A percentile compares a stretch with the other conserved stretches of the same genome.
phyloP scores from a whole-genome alignment of 164 flowering plant species.

The Piper longum region DNA sequence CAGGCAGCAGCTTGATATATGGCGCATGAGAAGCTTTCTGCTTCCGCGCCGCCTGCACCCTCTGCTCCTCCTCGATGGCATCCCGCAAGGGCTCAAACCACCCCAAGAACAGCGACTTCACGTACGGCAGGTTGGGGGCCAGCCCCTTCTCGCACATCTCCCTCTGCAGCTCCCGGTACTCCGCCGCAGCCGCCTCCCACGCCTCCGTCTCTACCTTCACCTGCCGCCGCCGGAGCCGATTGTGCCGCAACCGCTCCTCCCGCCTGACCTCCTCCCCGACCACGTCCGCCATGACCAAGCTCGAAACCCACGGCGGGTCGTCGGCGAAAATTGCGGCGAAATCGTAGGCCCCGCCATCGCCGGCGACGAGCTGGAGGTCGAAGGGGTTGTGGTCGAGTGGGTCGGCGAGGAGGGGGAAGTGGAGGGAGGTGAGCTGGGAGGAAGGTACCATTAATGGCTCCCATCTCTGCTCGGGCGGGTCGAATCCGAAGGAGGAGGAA shows the following conservation, averaged over 20 bases:
- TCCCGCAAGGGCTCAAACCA: constrained; percentile 84
- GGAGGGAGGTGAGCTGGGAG: constrained; percentile 15
- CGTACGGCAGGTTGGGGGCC: constrained; percentile 79
- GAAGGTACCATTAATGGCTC: background rate
- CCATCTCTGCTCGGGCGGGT: background rate
- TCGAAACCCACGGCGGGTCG: constrained; percentile 67
- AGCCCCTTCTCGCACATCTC: constrained; percentile 72
- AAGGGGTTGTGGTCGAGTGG: constrained; percentile 19
- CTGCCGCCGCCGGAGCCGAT: constrained; percentile 58
- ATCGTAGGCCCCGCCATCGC: too few species aligned
- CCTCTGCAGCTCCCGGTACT: constrained; percentile 56
- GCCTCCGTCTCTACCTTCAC: constrained; percentile 76
- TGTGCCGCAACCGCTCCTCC: constrained; percentile 35
- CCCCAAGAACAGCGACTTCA: constrained; percentile 56
- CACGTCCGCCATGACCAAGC: constrained; percentile 18
- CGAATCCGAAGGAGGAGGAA: constrained; percentile 5
- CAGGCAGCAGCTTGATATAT: constrained; percentile 51
- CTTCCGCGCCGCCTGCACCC: constrained; percentile 25
- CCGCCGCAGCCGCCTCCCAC: constrained; percentile 72
- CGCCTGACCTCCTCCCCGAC: background rate
- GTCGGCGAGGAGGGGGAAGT: constrained; percentile 23
- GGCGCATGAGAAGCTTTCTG: constrained; percentile 54
- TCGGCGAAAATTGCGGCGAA: constrained; percentile 30
- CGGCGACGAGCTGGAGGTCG: constrained; percentile 10
- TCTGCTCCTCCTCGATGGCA: constrained; percentile 62